Evolutionary conservation across 2,329 filamentous ascomycete species (phyloP), one percentile per base, ranked within the genome.

Genomic region (Fusarium udum): DNA sequence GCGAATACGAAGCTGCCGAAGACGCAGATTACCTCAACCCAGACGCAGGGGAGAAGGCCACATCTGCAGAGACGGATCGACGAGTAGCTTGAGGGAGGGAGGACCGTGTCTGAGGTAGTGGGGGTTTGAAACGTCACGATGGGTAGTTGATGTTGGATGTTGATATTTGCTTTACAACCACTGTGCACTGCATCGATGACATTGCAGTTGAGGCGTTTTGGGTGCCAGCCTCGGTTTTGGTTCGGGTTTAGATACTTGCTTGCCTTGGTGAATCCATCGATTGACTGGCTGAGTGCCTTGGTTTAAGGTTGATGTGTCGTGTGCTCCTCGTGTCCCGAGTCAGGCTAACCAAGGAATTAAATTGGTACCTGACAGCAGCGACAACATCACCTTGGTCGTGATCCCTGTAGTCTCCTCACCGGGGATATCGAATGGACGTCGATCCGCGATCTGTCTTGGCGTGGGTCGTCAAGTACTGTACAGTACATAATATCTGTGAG

Each of bases 1-100:
- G 90, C 58, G 96, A 99, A 86, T 99, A 99, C 81, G 95, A 98
- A 84, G 95, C 95, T 36, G 96, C 96, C 9, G 96, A 99, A 83
- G 89, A 93, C 79, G 91, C 93, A 39, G 92, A 97, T 79, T 99
- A 99, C 81, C 85, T 99, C 58, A 95, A 92, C 79, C 93, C 93
- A 14, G 92, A 92, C 64, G 85, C 86, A 31, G 88, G 86, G 24
- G 86, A 87, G 53, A 85, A 86, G 78, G 82, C 84, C 6, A 85
- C 84, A 13, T 87, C 87, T 48, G 87, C 84, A 6, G 88, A 89
- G 75, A 84, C 84, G 28, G 87, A 90, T 73, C 87, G 84, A 75
- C 83, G 87, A 71, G 80, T 87, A 75, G 83, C 77, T 7, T 87
- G 60, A 59, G 24, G 56, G 42, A 36, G 32, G 24, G 52, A 31